These are phyloP conservation scores for Penicillium polonicum DNA, from an alignment of 2,329 filamentous ascomycete species.

Conservation along the genomic window DNA sequence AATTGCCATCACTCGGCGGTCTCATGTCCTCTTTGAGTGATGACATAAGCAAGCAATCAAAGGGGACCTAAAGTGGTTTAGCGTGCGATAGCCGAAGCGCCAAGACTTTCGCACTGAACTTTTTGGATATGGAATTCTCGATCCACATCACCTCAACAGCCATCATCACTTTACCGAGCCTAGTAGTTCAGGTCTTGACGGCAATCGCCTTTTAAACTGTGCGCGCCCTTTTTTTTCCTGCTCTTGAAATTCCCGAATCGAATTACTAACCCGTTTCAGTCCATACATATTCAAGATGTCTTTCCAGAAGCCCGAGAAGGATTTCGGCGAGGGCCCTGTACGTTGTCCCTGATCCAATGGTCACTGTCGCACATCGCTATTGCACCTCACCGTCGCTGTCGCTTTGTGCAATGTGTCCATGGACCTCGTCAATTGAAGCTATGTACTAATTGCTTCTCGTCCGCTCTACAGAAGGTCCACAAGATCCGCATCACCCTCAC, in stretches of 20 bases:
- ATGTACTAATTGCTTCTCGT: slow-evolving; percentile 16
- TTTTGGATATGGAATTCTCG: slow-evolving; percentile 21
- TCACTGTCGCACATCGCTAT: slow-evolving; percentile 7
- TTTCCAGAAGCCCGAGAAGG: slow-evolving; percentile 94
- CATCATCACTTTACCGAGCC: slow-evolving; percentile 80
- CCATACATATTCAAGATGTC: slow-evolving; percentile 66
- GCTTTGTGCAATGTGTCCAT: slow-evolving; percentile 2
- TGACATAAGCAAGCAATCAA: slow-evolving; percentile 12
- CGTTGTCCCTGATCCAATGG: slow-evolving; percentile 37
- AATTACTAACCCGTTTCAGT: slow-evolving; percentile 23
- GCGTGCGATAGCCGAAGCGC: slow-evolving; percentile 42
- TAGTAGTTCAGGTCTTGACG: slow-evolving; percentile 79
- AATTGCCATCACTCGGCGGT: slow-evolving; percentile 5
- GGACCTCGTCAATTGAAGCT: neutral
- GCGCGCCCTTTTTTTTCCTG: slow-evolving; percentile 1
- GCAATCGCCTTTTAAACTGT: slow-evolving; percentile 35
- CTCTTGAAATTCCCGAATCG: slow-evolving; percentile 15
- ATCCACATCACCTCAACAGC: slow-evolving; percentile 29
- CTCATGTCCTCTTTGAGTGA: slow-evolving; percentile 17
- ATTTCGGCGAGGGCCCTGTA: slow-evolving; percentile 83
- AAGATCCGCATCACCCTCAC: slow-evolving; percentile 98
- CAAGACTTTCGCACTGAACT: slow-evolving; percentile 35
- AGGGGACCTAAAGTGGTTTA: slow-evolving; percentile 33
- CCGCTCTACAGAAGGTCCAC: slow-evolving; percentile 72
- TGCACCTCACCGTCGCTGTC: slow-evolving; percentile 12